phyloP scores from a whole-genome alignment of 352 stramenopile species.

The Phytopythium cucurbitacearum region DNA sequence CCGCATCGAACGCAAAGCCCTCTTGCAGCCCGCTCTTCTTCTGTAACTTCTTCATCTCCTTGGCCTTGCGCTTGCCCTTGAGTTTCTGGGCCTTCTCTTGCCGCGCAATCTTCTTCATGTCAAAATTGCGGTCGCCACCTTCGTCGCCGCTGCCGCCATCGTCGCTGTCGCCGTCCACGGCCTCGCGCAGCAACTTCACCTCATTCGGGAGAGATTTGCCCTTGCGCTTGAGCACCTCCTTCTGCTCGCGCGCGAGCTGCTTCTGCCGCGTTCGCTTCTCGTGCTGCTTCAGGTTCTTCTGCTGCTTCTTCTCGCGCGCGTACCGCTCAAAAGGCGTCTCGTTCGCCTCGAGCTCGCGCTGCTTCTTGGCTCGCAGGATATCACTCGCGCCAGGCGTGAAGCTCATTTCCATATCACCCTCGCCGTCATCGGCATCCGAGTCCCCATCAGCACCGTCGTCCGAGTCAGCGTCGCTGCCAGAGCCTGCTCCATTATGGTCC shows the following conservation, averaged over 20 bases:
- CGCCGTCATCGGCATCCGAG: slow-evolving; percentile 8
- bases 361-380: slow-evolving; percentile 69
- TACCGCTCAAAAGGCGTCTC: slow-evolving; percentile 85
- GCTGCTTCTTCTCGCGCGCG: slow-evolving; percentile 78
- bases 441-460: slow-evolving; percentile 11
- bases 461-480: slow-evolving; percentile 13
- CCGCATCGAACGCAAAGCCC: slow-evolving; percentile 71
- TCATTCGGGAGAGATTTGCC: slow-evolving; percentile 35
- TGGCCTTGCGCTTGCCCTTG: slow-evolving; percentile 75
- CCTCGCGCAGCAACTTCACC: slow-evolving; percentile 51
- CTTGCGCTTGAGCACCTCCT: slow-evolving; percentile 65
- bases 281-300: slow-evolving; percentile 83
- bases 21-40: slow-evolving; percentile 66
- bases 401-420: slow-evolving; percentile 81
- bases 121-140: slow-evolving; percentile 65
- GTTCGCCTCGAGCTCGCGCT: slow-evolving; percentile 69
- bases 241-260: slow-evolving; percentile 53
- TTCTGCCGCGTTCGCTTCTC: slow-evolving; percentile 71
- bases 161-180: slow-evolving; percentile 36
- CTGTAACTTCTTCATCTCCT: slow-evolving; percentile 70
- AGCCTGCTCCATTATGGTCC: slow-evolving; percentile 22
- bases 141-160: slow-evolving; percentile 17
- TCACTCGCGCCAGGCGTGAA: slow-evolving; percentile 69
- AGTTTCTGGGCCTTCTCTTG: slow-evolving; percentile 69
- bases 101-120: slow-evolving; percentile 81